A percentile compares a stretch with the other conserved stretches of the same genome.
Conservation (phyloP, 306 rosid genomes). For the Inga leiocalycina region DNA sequence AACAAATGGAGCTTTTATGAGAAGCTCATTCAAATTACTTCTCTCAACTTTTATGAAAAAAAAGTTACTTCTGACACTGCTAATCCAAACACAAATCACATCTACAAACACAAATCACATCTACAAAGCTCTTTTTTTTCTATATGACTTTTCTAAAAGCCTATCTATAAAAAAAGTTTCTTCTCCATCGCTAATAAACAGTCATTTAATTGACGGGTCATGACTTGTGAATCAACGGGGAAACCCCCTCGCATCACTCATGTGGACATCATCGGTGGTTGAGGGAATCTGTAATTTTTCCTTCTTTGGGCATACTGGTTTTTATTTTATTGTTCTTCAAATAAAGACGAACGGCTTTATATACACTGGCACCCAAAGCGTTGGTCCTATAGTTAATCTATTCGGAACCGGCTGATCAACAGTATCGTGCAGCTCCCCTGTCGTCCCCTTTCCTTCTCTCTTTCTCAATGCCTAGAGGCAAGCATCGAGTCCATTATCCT, state of each 20-base stretch:
- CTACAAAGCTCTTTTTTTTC: too few species aligned
- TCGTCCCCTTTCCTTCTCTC: background rate
- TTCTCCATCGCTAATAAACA: too few species aligned
- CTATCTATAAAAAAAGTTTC: too few species aligned
- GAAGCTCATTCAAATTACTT: too few species aligned
- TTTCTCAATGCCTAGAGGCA: slow-evolving; percentile 47
- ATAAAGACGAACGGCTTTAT: background rate
- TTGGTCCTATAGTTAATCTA: background rate
- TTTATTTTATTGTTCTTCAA: background rate
- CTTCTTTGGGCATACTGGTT: background rate
- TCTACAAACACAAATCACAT: too few species aligned
- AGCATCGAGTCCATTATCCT: slow-evolving; percentile 28
- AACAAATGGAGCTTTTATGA: too few species aligned
- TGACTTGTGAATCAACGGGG: too few species aligned
- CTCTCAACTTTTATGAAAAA: too few species aligned
- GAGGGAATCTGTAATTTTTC: background rate
- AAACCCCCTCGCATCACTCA: background rate
- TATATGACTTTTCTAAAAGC: too few species aligned
- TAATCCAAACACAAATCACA: too few species aligned
- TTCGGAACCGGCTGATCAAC: background rate
- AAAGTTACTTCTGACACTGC: too few species aligned
- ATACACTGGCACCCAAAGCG: background rate
- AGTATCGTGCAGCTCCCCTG: slow-evolving; percentile 12
- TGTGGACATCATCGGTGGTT: background rate
- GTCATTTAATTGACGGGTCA: background rate